These are phyloP conservation scores for Coccomyxa subellipsoidea DNA, from an alignment of 163 green algal genomes.

Conservation along the genomic window DNA sequence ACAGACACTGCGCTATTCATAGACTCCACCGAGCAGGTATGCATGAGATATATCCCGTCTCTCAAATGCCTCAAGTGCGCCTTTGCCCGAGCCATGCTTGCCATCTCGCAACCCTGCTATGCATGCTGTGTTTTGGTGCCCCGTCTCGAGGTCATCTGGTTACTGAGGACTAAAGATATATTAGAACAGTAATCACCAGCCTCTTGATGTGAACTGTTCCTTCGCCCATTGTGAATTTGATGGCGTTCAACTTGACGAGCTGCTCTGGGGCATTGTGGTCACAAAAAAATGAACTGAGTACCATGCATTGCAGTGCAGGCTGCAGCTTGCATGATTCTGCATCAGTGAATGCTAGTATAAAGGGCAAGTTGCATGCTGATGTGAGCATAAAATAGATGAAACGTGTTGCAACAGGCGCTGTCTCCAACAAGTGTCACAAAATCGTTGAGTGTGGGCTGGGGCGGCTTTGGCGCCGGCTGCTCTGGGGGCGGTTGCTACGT, in stretches of 20 bases:
- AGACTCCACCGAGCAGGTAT: not conserved
- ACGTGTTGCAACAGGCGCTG: not conserved
- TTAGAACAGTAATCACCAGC: too few relatives aligned
- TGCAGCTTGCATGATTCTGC: not conserved
- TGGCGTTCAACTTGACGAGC: too few relatives aligned
- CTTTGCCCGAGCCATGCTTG: not conserved
- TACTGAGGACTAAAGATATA: too few relatives aligned
- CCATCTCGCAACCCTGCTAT: too few relatives aligned
- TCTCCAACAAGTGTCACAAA: not conserved
- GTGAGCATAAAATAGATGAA: too few relatives aligned
- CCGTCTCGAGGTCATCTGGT: too few relatives aligned
- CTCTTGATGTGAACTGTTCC: too few relatives aligned
- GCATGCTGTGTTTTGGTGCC: too few relatives aligned
- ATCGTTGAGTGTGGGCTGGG: not conserved
- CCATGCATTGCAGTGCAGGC: too few relatives aligned
- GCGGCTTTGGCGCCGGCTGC: not conserved
- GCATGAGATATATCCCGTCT: not conserved
- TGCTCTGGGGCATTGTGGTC: too few relatives aligned
- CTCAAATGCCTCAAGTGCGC: not conserved
- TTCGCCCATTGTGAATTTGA: too few relatives aligned
- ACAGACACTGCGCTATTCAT: not conserved
- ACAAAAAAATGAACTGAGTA: too few relatives aligned
- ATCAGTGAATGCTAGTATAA: not conserved
- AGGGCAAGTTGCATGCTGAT: not conserved
- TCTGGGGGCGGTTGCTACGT: not conserved